Conservation (phyloP, 2,329 filamentous ascomycete species). For the Helotiales sp. region DNA sequence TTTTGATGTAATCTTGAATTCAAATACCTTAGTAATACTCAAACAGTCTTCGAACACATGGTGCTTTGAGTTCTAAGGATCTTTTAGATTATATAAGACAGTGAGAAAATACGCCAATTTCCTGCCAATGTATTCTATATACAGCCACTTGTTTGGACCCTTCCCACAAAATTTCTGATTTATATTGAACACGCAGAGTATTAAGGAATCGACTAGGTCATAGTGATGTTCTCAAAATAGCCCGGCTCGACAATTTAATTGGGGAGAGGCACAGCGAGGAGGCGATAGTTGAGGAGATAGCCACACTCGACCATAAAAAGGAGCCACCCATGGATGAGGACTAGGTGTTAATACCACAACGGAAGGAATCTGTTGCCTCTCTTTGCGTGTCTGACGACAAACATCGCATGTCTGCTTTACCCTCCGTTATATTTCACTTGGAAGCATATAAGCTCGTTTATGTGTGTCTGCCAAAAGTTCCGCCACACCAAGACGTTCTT, state of each 20-base stretch:
- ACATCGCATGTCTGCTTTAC: not conserved
- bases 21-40: too few relatives aligned
- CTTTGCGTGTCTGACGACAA: not conserved
- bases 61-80: too few relatives aligned
- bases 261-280: not conserved
- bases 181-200: too few relatives aligned
- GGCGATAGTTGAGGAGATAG: not conserved
- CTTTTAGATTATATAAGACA: too few relatives aligned
- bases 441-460: slow-evolving; percentile 16
- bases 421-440: slow-evolving; percentile 1
- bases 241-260: not conserved
- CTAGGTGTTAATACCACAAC: not conserved
- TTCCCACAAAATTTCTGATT: too few relatives aligned
- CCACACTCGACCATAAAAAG: not conserved
- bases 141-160: too few relatives aligned
- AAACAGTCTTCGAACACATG: too few relatives aligned
- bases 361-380: not conserved
- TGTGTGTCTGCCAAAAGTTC: slow-evolving; percentile 9
- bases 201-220: too few relatives aligned
- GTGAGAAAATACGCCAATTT: too few relatives aligned
- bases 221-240: too few relatives aligned
- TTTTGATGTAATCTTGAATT: too few relatives aligned
- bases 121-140: too few relatives aligned
- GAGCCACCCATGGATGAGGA: not conserved
- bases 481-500: slow-evolving; percentile 14